These are phyloP conservation scores for Ophiosphaerella narmari DNA, from an alignment of 2,329 filamentous ascomycete species.

Conservation along the genomic window DNA sequence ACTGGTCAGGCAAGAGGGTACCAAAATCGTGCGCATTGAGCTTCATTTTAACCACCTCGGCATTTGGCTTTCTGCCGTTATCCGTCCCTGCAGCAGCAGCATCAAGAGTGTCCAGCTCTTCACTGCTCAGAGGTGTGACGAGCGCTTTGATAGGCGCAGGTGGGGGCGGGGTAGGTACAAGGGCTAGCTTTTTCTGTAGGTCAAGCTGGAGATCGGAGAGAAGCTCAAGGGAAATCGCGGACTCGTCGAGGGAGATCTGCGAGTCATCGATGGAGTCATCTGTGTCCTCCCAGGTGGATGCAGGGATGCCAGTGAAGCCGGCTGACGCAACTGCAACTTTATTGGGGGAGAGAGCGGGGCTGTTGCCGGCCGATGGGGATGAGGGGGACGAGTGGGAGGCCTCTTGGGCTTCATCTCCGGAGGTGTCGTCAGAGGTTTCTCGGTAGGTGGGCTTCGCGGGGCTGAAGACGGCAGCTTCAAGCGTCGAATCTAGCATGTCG, in stretches of 20 bases:
- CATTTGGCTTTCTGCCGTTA: conserved; percentile 17
- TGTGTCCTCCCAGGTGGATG: conserved; percentile 7
- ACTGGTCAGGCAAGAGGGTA: conserved; percentile 54
- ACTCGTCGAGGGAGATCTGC: conserved; percentile 21
- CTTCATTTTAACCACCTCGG: conserved; percentile 31
- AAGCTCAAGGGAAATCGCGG: conserved; percentile 24
- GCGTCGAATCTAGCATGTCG: conserved; percentile 29
- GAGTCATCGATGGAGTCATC: conserved; percentile 6
- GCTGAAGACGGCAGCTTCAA: conserved; percentile 21
- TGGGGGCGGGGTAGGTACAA: conserved; percentile 11
- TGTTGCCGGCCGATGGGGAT: background rate
- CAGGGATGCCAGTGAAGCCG: conserved; percentile 18
- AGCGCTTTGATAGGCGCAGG: conserved; percentile 20
- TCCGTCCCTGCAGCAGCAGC: conserved; percentile 15
- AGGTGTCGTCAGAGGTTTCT: conserved; percentile 4
- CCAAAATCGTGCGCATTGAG: conserved; percentile 65
- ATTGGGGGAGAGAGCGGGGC: background rate
- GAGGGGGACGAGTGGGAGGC: background rate
- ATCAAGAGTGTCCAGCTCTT: conserved; percentile 20
- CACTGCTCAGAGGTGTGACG: conserved; percentile 18
- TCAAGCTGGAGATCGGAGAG: conserved; percentile 20
- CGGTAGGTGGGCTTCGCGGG: conserved; percentile 4
- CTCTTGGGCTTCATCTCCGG: conserved; percentile 9
- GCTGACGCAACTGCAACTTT: background rate
- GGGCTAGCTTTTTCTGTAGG: conserved; percentile 16